phyloP scores from a whole-genome alignment of 192 early-diverging fungal genomes.

The Haplosporangium gracile region DNA sequence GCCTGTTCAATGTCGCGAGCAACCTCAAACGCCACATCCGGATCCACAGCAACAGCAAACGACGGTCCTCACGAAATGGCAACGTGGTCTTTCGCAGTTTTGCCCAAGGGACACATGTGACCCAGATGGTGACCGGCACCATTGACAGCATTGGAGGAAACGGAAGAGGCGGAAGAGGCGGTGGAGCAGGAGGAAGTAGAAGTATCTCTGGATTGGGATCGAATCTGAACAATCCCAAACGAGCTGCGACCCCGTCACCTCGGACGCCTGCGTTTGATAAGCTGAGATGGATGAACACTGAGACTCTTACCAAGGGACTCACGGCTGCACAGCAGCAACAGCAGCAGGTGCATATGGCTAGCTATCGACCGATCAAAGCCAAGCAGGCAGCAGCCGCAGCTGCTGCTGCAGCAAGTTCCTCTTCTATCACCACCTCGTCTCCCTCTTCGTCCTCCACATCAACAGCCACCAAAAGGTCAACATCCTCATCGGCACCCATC shows the following conservation, averaged over 20 bases:
- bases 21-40: conserved; percentile 48
- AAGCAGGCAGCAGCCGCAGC: background rate
- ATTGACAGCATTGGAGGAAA: background rate
- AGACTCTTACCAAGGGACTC: conserved; percentile 10
- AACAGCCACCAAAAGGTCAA: background rate
- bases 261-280: background rate
- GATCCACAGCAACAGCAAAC: conserved; percentile 29
- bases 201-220: background rate
- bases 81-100: conserved; percentile 40
- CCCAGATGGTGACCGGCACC: conserved; percentile 2
- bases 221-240: background rate
- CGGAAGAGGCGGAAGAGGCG: background rate
- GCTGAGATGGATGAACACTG: conserved; percentile 33
- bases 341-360: background rate
- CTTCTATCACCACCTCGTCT: background rate
- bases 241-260: background rate
- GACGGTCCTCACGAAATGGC: conserved; percentile 24
- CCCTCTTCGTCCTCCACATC: background rate
- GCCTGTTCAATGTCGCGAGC: conserved; percentile 48
- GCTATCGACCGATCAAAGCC: conserved; percentile 4
- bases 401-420: background rate
- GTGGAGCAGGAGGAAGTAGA: background rate
- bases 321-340: background rate
- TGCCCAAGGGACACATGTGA: conserved; percentile 14
- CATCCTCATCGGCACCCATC: background rate